Conservation (phyloP, 176 grass and related monocot species). For the Puccinellia tenuiflora region DNA sequence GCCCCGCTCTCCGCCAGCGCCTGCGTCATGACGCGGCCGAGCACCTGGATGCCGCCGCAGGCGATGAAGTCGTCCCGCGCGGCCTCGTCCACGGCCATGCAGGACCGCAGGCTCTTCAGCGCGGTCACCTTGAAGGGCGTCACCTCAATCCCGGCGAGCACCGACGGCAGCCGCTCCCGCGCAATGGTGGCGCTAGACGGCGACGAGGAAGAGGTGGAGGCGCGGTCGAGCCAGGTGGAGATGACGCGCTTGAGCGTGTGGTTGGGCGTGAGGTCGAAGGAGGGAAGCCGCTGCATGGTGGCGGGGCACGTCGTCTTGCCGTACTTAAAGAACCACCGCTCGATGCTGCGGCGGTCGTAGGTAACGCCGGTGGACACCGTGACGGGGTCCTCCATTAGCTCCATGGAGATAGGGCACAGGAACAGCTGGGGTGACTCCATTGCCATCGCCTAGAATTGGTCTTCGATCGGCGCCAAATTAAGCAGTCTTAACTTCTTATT, state of each 20-base stretch:
- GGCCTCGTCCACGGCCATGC: constrained; percentile 13
- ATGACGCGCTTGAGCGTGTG: constrained; percentile 61
- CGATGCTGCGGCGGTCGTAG: constrained; percentile 60
- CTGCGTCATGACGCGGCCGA: constrained; percentile 33
- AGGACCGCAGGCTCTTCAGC: constrained; percentile 33
- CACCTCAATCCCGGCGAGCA: constrained; percentile 25
- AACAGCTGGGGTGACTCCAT: constrained; percentile 36
- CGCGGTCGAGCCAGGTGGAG: constrained; percentile 21
- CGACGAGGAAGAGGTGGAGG: background rate
- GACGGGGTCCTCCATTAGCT: constrained; percentile 70
- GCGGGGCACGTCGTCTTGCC: constrained; percentile 53
- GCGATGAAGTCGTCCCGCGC: constrained; percentile 29
- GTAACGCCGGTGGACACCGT: constrained; percentile 54
- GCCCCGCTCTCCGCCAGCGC: constrained; percentile 15
- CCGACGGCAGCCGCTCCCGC: constrained; percentile 23
- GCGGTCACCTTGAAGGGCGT: constrained; percentile 54
- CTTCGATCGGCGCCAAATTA: background rate
- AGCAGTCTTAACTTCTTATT: background rate
- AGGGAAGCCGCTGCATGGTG: constrained; percentile 50
- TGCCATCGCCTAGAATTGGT: background rate
- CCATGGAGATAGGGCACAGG: constrained; percentile 67
- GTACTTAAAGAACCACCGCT: constrained; percentile 63
- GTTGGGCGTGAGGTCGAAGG: constrained; percentile 53
- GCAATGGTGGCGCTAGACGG: background rate
- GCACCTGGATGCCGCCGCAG: constrained; percentile 30